Evolutionary conservation across 129 eudicot genomes (phyloP), one percentile per base, ranked within the genome.

Genomic region (Cynara cardunculus): DNA sequence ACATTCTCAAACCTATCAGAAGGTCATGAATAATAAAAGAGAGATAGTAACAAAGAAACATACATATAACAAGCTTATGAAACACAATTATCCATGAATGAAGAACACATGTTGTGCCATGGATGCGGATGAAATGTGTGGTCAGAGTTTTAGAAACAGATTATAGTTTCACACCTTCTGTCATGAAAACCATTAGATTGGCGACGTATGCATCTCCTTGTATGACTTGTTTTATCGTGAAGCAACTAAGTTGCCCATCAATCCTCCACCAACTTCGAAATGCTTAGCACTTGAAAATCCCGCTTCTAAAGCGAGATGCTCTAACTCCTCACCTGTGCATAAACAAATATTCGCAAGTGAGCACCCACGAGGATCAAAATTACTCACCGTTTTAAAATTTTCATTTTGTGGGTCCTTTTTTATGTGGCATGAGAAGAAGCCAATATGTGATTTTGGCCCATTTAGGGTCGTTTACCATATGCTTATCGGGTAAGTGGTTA

Each of bases 191-290:
- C 10, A 64, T 26, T 59, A 62, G 64, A n/a, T 22, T 30, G 53
- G 68, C 6, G 22, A 25, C 56, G 34, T 76, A 10, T 28, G 9
- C 10, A 35, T 9, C 11, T 44, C 67, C 69, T 7, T 53, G 9
- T 32, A 66, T 62, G 68, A 62, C 13, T 13, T 2, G 28, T 32
- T 76, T 76, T 89, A 96, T 72, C 89, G 86, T 27, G 88, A 86
- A 68, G 95, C 97, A 56, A 96, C 97, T 86, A 96, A 84, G 78
- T 87, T 92, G 27, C 99, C 99, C 97, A 95, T 92, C 46, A 92
- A 88, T 70, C 99, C 97, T 71, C 87, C 92, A 64, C 88, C 97
- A 59, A 90, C 83, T 88, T 92, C 97, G 66, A 70, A 92, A 88
- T 84, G 86, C 80, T 78, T 90, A 84, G 98, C 93, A 79, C 80